Evolutionary conservation across 2,329 filamentous ascomycete species (phyloP).

Genomic region (Aspergillus ustus): DNA sequence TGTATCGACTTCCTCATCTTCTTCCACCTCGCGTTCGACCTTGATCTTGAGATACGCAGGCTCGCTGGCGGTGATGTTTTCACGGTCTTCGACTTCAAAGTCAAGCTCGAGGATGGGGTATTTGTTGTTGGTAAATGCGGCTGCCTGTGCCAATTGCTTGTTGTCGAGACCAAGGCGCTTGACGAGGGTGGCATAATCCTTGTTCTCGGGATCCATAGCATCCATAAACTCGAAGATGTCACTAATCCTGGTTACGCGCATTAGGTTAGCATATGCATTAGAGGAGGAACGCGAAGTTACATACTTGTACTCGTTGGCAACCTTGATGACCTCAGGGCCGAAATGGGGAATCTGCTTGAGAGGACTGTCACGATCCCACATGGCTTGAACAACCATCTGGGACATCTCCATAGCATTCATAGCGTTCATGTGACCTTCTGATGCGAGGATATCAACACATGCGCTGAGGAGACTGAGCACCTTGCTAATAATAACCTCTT

Average conservation of each 20-base stretch:
- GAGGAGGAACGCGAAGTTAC: constrained; percentile 35
- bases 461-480: constrained; percentile 87
- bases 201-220: constrained; percentile 94
- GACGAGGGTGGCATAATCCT: constrained; percentile 76
- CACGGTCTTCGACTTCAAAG: constrained; percentile 81
- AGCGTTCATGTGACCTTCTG: constrained; percentile 93
- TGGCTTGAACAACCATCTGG: constrained; percentile 97
- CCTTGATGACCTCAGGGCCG: constrained; percentile 78
- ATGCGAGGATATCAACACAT: constrained; percentile 91
- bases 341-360: constrained; percentile 99
- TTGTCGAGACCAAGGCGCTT: constrained; percentile 79
- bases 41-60: constrained; percentile 82
- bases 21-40: constrained; percentile 80
- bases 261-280: constrained; percentile 24
- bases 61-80: constrained; percentile 77
- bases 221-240: constrained; percentile 99
- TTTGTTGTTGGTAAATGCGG: constrained; percentile 91
- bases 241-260: constrained; percentile 66
- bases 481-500: constrained; percentile 84
- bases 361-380: constrained; percentile 98
- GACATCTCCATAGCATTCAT: constrained; percentile 99
- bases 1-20: constrained; percentile 74
- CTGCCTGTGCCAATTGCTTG: constrained; percentile 83
- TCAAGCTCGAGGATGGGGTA: constrained; percentile 95
- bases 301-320: constrained; percentile 77